These are phyloP conservation scores for Backusella westeae DNA, from an alignment of 192 early-diverging fungal species.

Conservation along the genomic window DNA sequence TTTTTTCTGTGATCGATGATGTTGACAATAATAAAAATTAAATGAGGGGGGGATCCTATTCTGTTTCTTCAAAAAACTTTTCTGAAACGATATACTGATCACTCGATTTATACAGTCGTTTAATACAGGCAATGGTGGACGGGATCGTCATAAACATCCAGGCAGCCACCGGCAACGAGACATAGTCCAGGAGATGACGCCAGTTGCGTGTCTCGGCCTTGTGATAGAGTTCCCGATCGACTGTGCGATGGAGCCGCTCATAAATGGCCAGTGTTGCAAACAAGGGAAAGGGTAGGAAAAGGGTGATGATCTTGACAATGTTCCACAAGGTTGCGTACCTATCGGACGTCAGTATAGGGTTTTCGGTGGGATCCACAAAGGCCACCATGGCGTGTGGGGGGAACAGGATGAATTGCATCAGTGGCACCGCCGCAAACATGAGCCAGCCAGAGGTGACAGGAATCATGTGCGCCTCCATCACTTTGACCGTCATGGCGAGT, in stretches of 20 bases:
- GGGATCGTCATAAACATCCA: conserved; percentile 52
- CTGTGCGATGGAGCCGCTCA: conserved; percentile 39
- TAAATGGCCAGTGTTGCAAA: conserved; percentile 44
- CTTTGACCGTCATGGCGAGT: conserved; percentile 38
- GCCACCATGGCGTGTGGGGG: conserved; percentile 23
- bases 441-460: conserved; percentile 52
- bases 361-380: conserved; percentile 33
- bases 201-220: conserved; percentile 36
- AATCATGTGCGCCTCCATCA: conserved; percentile 52
- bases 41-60: background rate
- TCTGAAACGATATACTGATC: conserved; percentile 44
- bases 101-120: conserved; percentile 32
- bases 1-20: background rate
- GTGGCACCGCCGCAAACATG: conserved; percentile 50
- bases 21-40: background rate
- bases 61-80: conserved; percentile 34
- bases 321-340: conserved; percentile 42
- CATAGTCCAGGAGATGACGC: conserved; percentile 40
- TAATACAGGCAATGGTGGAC: conserved; percentile 42
- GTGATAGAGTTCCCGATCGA: conserved; percentile 43
- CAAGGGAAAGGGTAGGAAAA: conserved; percentile 43
- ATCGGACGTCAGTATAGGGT: conserved; percentile 40
- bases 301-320: conserved; percentile 39
- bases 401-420: conserved; percentile 45
- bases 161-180: conserved; percentile 42